Percentiles rank a stretch among this genome's conserved stretches.
These are phyloP conservation scores for Carex littledalei DNA, from an alignment of 176 grass and related monocot genomes.

Conservation along the genomic window DNA sequence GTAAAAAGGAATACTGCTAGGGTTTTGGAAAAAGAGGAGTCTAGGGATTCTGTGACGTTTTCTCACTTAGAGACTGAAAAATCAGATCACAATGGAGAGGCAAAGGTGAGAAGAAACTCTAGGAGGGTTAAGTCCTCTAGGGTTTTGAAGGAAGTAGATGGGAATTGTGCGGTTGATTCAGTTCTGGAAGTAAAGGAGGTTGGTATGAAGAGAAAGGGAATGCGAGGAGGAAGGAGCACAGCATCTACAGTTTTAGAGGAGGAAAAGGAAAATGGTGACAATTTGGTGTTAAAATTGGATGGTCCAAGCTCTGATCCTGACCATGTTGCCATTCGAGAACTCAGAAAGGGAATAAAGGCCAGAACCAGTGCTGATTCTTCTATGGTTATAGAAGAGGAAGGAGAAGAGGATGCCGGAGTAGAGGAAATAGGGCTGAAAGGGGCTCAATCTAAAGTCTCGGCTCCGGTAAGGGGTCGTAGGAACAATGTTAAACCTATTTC, in stretches of 20 bases:
- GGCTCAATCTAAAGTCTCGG: neutral
- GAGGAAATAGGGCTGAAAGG: neutral
- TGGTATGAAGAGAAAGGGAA: neutral
- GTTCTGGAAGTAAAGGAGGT: neutral
- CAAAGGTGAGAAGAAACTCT: conserved; percentile 2
- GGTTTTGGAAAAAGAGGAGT: neutral
- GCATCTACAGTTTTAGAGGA: conserved; percentile 2
- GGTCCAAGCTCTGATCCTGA: neutral
- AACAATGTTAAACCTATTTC: neutral
- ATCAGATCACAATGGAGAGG: neutral
- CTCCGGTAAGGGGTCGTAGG: neutral
- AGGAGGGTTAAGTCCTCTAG: conserved; percentile 20
- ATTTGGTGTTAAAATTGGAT: conserved; percentile 11
- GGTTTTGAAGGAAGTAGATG: conserved; percentile 20
- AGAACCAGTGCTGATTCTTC: conserved; percentile 4
- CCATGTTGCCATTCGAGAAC: neutral
- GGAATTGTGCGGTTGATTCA: neutral
- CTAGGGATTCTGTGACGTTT: neutral
- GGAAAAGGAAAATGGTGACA: conserved; percentile 13
- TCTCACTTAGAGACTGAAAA: neutral
- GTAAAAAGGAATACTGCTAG: neutral
- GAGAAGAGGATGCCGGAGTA: conserved; percentile 1
- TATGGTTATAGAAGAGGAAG: neutral
- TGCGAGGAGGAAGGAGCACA: neutral
- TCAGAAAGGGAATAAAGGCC: neutral